A percentile compares a stretch with the other conserved stretches of the same genome.
These are phyloP conservation scores for Chenopodium album DNA, from an alignment of 148 eudicot species.

Conservation along the genomic window DNA sequence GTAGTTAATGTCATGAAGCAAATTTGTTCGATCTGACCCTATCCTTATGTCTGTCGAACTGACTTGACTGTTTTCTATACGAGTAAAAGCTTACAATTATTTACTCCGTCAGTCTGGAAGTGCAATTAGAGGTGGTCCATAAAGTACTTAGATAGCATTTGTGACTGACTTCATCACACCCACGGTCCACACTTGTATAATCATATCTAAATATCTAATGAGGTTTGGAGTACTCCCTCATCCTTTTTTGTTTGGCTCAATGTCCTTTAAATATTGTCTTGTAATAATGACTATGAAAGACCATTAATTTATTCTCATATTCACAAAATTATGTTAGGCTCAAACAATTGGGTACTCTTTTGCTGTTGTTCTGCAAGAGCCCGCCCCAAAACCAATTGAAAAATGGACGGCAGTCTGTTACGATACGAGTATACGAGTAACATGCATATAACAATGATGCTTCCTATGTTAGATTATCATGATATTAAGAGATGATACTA, in stretches of 20 bases:
- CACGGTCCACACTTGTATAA: neutral
- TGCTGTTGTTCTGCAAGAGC: neutral
- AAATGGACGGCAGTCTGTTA: neutral
- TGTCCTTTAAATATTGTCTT: too few relatives aligned
- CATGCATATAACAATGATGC: neutral
- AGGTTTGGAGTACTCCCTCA: too few relatives aligned
- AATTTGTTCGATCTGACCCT: neutral
- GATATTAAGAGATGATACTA: neutral
- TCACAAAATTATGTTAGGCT: too few relatives aligned
- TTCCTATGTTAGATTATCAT: neutral
- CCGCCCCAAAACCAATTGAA: neutral
- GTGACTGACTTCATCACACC: neutral
- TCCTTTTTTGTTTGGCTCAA: too few relatives aligned
- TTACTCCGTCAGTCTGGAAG: neutral
- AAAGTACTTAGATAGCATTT: neutral
- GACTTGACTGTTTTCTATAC: neutral
- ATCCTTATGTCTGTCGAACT: neutral
- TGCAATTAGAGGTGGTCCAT: conserved; percentile 8
- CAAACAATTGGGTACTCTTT: neutral
- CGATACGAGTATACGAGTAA: neutral
- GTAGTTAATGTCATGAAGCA: neutral
- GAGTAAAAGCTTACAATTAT: neutral
- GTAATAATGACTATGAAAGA: too few relatives aligned
- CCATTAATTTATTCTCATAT: too few relatives aligned
- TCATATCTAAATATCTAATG: neutral